A percentile compares a stretch with the other conserved stretches of the same genome.
phyloP scores from a whole-genome alignment of 345 rosid genomes.

The Euphorbia lathyris region DNA sequence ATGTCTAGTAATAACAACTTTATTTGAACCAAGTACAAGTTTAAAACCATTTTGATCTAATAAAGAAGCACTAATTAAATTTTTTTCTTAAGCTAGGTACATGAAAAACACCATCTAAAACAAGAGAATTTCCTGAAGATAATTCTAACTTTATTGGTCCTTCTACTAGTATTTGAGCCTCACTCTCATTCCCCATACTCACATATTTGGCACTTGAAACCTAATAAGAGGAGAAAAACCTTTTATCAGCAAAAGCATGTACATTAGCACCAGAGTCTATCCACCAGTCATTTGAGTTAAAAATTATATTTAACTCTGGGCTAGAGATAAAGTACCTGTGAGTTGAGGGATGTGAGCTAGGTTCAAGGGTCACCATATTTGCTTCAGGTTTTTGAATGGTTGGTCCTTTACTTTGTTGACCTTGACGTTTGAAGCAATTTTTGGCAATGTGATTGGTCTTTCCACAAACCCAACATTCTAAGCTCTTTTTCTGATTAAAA shows the following conservation, averaged over 20 bases:
- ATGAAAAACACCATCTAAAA: too few relatives aligned
- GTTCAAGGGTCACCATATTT: neutral
- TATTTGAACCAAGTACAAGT: neutral
- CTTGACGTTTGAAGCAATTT: neutral
- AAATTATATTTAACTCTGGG: neutral
- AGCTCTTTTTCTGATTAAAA: too few relatives aligned
- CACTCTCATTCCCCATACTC: neutral
- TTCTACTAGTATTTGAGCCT: too few relatives aligned
- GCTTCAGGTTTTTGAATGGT: neutral
- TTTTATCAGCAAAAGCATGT: too few relatives aligned
- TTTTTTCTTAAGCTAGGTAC: too few relatives aligned
- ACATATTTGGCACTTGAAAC: too few relatives aligned
- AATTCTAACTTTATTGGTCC: too few relatives aligned
- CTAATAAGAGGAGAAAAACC: too few relatives aligned
- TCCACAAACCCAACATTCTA: too few relatives aligned
- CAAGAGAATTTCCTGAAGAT: too few relatives aligned
- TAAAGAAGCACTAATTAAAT: neutral
- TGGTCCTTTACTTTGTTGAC: neutral
- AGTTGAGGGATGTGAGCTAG: neutral
- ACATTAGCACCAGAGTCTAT: too few relatives aligned
- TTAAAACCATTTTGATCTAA: neutral
- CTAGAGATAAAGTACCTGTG: neutral
- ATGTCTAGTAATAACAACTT: neutral
- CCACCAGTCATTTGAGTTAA: neutral
- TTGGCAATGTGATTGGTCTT: too few relatives aligned